These are phyloP conservation scores for grape (Vitis vinifera) DNA, from an alignment of 164 flowering plant genomes.

Conservation along the genomic window ASM3070453v1 NC_081806.1:2729501-2730000, in stretches of 20 bases:
- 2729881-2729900: slow-evolving; percentile 12
- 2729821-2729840: slow-evolving; percentile 6
- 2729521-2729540: slow-evolving; percentile 12
- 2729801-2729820: slow-evolving; percentile 6
- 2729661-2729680: slow-evolving; percentile 6
- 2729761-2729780: slow-evolving; percentile 33
- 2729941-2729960: slow-evolving; percentile 12
- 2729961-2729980: slow-evolving; percentile 6
- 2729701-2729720: slow-evolving; percentile 15
- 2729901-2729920: slow-evolving; percentile 9
- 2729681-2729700: slow-evolving; percentile 12
- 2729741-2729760: slow-evolving; percentile 19
- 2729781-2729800: slow-evolving; percentile 21
- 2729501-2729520: slow-evolving; percentile 18
- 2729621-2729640: slow-evolving; percentile 11
- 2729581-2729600: slow-evolving; percentile 24
- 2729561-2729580: slow-evolving; percentile 12
- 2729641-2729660: slow-evolving; percentile 10
- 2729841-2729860: slow-evolving; percentile 13
- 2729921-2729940: slow-evolving; percentile 2
- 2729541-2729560: slow-evolving; percentile 7
- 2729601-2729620: slow-evolving; percentile 13
- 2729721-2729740: slow-evolving; percentile 11
- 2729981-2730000: slow-evolving; percentile 13
- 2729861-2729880: slow-evolving; percentile 6